A percentile compares a stretch with the other conserved stretches of the same genome.
These are phyloP conservation scores for Pseudoturritis turrita DNA, from an alignment of 345 rosid genomes.

Conservation along the genomic window DNA sequence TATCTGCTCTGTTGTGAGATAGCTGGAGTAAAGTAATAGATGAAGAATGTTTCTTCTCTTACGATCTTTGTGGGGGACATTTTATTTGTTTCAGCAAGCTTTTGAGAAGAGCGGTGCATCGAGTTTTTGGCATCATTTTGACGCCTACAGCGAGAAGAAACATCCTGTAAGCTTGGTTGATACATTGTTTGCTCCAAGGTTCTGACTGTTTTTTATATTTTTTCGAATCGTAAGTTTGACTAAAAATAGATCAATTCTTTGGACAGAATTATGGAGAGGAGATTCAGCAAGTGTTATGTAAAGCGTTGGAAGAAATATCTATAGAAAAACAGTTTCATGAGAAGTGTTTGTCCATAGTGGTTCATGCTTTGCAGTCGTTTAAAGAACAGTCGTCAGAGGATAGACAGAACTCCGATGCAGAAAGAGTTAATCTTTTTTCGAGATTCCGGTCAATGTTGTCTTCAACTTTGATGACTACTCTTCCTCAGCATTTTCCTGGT, in stretches of 20 bases:
- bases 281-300: slow-evolving; percentile 54
- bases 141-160: slow-evolving; percentile 39
- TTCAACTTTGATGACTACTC: slow-evolving; percentile 75
- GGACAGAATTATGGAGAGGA: slow-evolving; percentile 47
- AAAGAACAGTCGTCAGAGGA: slow-evolving; percentile 33
- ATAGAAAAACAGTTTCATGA: slow-evolving; percentile 58
- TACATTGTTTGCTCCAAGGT: too few relatives aligned
- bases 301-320: slow-evolving; percentile 67
- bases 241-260: not conserved
- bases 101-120: slow-evolving; percentile 53
- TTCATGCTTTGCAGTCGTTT: slow-evolving; percentile 50
- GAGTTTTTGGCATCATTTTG: slow-evolving; percentile 76
- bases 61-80: not conserved
- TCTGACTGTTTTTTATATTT: not conserved
- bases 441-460: slow-evolving; percentile 70
- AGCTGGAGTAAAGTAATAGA: not conserved
- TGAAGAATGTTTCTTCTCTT: not conserved
- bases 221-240: not conserved
- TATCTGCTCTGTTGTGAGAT: not conserved
- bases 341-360: slow-evolving; percentile 60
- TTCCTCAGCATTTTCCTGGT: slow-evolving; percentile 91
- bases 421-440: slow-evolving; percentile 43
- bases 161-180: slow-evolving; percentile 38
- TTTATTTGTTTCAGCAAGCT: slow-evolving; percentile 45
- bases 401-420: slow-evolving; percentile 36